Evolutionary conservation across 371 early-diverging fungal genomes (phyloP), one percentile per base, ranked within the genome.

Genomic region (Apophysomyces variabilis): DNA sequence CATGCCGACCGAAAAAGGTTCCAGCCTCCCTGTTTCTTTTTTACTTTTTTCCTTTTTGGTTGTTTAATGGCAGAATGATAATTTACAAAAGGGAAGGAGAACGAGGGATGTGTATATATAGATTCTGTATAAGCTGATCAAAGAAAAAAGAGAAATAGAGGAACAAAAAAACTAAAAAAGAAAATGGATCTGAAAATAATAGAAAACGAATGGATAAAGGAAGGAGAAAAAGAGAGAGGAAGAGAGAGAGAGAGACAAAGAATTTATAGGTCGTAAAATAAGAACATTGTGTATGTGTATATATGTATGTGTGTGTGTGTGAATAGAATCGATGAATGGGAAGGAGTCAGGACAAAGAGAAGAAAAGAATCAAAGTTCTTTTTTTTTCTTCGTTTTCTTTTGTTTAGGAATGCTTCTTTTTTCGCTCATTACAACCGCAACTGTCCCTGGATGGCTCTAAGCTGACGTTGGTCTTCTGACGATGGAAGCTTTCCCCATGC

Each of bases 401-500:
- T n/a, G 57, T 67, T 50, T 45, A 67, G 41, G 57, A 61, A 45
- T 57, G 32, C 54, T 37, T 54, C 32, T 26, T 26, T 26, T 26
- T 26, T 26, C 32, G 32, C 3, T 26, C 32, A 60, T 67, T 73
- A 76, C 50, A 78, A 62, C 47, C 72, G 58, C 41, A 78, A 60
- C 21, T 74, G 66, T 16, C 66, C 67, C 63, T 74, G 76, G 14
- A 82, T 60, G 16, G 79, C 78, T 58, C 65, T 67, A 7, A 83
- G 60, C 68, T 83, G 84, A 44, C 84, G 73, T 60, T 75, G 72
- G 43, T 83, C 84, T 71, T 83, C 84, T 43, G 79, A 74, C 1
- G 72, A 80, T n/a, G 78, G 77, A 18, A 79, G 57, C 18, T 69
- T 75, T 35, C 72, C 78, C 78, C 78, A 76, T 8, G 77, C 72